Base-by-base conservation (phyloP, 495 filamentous ascomycete species). In the Neurospora hispaniola region DNA sequence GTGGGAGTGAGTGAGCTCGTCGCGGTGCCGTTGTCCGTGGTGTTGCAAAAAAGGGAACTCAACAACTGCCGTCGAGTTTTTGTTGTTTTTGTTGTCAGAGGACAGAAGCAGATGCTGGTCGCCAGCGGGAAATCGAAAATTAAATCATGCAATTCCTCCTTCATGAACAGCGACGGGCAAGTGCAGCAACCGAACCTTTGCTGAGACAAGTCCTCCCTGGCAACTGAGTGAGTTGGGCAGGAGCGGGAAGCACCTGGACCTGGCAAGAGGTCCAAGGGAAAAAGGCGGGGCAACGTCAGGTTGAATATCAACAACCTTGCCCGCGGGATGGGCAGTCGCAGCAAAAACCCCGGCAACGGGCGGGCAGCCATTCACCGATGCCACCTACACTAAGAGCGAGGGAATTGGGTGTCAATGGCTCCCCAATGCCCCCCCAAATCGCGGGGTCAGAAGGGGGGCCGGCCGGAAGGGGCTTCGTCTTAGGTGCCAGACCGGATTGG, bases 361-460 rank as follows among this genome's bases (percentile, higher is more conserved):
- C 35, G 35, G 35, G 3, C 35, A 38, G 54, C 23, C 23, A 62
- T 31, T 62, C 54, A 62, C 23, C 10, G 20, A 10, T 11, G 5
- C 46, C 9, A 54, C 35, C 35, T 38, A 23, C 1, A 0, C 1
- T 0, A 38, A 9, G 20, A 20, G 46, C n/a, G 4, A 31, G 23
- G 54, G 54, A 66, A 38, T 62, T 62, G 54, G 54, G 54, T 66
- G 54, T 27, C 54, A 66, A 62, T 9, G 54, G 23, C 23, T 62
- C 23, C 23, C 23, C 23, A 62, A 62, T 66, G 54, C 27, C 54
- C 44, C 54, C 44, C 71, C 70, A 66, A 73, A 74, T 70, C 78
- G 78, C 75, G 71, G 73, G 75, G 71, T 69, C 68, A 20, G n/a
- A 74, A 9, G 16, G 70, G 73, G 74, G 71, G 27, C 54, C 66